Base-by-base conservation (phyloP, 768 basidiomycete species). In the Lactarius akahatsu region DNA sequence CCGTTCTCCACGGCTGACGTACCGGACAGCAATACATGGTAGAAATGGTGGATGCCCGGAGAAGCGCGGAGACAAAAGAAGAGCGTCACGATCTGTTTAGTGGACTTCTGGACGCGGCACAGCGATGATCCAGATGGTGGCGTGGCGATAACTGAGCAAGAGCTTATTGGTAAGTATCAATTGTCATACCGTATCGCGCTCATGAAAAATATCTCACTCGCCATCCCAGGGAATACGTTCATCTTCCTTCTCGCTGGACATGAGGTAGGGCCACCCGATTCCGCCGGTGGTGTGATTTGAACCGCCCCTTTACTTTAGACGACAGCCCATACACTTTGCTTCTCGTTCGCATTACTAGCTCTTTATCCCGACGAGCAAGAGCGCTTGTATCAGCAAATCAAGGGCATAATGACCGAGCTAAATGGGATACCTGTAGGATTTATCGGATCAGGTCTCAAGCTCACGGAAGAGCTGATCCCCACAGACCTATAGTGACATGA, bases 331-430 rank as follows among this genome's bases (percentile, higher is more conserved):
- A 75, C 79, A 8, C 64, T 81, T 10, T 74, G 74, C 57, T 80
- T 76, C 70, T 67, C 78, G 0, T 75, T 82, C 60, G 81, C 73
- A 4, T 66, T 82, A 58, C 74, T 83, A 4, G 82, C 82, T 0
- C 71, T 82, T 15, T 73, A 79, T 67, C 75, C 73, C 1, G 78
- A 80, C 2, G 76, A 79, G 63, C 82, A 83, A 70, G 80, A 77
- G 59, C 77, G 73, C 56, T 64, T 80, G 36, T 78, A 74, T 64
- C 63, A 75, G 64, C 78, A 76, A 64, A 78, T 80, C 64, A 75
- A 71, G 23, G 61, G 65, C 7, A 70, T 80, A 5, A 64, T 79
- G 38, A 67, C 76, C 18, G 72, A 76, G 15, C 50, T 65, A 58
- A 77, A 77, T 52, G 28, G 63, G 40, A n/a, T 57, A 3, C 66